A percentile compares a stretch with the other conserved stretches of the same genome.
These are phyloP conservation scores for Cinnamomum micranthum DNA, from an alignment of 164 flowering plant genomes.

Conservation along the genomic window DNA sequence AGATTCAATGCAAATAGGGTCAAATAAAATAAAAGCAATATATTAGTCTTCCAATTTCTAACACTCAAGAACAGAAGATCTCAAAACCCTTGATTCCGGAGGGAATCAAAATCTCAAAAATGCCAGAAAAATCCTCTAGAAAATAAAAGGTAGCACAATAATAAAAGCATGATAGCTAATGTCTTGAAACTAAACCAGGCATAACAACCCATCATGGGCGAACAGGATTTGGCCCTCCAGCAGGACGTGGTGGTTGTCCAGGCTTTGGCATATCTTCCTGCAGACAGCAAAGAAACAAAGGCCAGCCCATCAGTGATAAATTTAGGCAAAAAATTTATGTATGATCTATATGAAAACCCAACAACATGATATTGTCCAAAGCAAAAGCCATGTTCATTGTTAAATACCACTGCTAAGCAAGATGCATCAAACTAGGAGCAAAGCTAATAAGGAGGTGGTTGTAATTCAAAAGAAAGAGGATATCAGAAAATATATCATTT, in stretches of 20 bases:
- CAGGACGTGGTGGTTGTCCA: constrained; percentile 35
- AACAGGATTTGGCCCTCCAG: constrained; percentile 21
- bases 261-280: constrained; percentile 29
- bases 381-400: not conserved
- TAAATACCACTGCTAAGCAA: not conserved
- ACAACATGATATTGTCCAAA: not conserved
- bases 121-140: too few relatives aligned
- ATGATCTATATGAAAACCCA: not conserved
- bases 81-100: too few relatives aligned
- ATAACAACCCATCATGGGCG: constrained; percentile 7
- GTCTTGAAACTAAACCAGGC: not conserved
- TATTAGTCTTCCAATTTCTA: too few relatives aligned
- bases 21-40: too few relatives aligned
- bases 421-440: not conserved
- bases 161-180: not conserved
- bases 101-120: too few relatives aligned
- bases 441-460: not conserved
- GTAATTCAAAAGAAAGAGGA: not conserved
- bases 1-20: too few relatives aligned
- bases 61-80: too few relatives aligned
- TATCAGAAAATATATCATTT: too few relatives aligned
- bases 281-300: not conserved
- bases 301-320: too few relatives aligned
- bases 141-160: too few relatives aligned
- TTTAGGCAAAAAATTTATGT: too few relatives aligned